Base-by-base conservation (phyloP, 306 rosid genomes). In the Calophaca sinica region DNA sequence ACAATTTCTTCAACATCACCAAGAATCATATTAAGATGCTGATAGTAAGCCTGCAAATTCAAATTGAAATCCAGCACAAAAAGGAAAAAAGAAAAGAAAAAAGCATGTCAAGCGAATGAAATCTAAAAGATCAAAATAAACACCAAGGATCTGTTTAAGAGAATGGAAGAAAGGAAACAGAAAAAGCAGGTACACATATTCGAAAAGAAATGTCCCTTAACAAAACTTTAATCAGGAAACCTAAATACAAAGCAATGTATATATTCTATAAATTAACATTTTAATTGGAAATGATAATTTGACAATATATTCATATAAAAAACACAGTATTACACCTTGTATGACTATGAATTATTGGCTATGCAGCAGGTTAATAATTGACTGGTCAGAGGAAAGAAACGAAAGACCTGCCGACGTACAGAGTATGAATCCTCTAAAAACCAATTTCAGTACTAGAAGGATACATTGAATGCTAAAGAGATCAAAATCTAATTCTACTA, bases 11-110 rank as follows among this genome's bases (percentile, higher is more conserved):
- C 99, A 26, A 96, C 99, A 82, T 96, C 99, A 41, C 99, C 99
- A n/a, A 96, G 99, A 84, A 96, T 96, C 99, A 96, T 96, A 83
- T 96, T 96, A 60, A 96, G 91, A 84, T 96, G 99, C 71, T 96
- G 99, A 88, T 96, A 98, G 80, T 96, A 96, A 49, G 99, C 99
- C 99, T 96, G 90, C 83, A 89, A 79, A 71, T 46, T 35, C 62
- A 77, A 73, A 77, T 66, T 54, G 64, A 41, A 52, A 79, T 58
- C 66, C 67, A 70, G 9, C 29, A 38, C 8, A 29, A 9, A 42
- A 29, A 42, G 5, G n/a, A 72, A 72, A 76, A 28, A 62, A 46
- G 62, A 36, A 4, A 38, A 38, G 10, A 4, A 5, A 15, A 4
- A 3, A 33, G 15, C 9, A 8, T 9, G 36, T 63, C 53, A 62